These are phyloP conservation scores for Rhizopus microsporus DNA, from an alignment of 371 early-diverging fungal species.

Conservation along the genomic window DNA sequence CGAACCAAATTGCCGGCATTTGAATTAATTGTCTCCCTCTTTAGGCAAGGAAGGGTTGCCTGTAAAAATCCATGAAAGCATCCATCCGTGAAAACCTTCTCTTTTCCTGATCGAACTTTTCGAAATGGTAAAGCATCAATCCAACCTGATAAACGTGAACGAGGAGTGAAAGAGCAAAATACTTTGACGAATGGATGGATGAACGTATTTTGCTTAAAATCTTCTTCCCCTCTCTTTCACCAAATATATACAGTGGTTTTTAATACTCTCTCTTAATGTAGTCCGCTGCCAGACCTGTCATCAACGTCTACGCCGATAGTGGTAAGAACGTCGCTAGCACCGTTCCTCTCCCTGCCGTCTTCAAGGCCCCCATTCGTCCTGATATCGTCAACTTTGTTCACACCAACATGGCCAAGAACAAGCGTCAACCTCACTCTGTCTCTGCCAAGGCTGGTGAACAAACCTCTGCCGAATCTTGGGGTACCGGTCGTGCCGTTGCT, in stretches of 20 bases:
- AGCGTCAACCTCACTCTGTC: constrained; percentile 56
- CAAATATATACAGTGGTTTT: background rate
- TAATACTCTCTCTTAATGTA: background rate
- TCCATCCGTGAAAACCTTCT: background rate
- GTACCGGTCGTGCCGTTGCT: constrained; percentile 99
- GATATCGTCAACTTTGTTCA: constrained; percentile 97
- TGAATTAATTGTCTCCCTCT: background rate
- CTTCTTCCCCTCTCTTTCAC: background rate
- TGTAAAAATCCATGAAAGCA: background rate
- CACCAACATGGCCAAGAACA: constrained; percentile 80
- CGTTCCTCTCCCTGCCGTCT: constrained; percentile 93
- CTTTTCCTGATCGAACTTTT: constrained; percentile 8
- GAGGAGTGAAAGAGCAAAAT: no score
- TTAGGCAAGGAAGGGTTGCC: background rate
- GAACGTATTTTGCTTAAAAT: background rate
- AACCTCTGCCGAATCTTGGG: constrained; percentile 99
- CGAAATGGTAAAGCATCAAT: constrained; percentile 5
- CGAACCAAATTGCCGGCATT: background rate
- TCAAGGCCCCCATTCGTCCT: constrained; percentile 97
- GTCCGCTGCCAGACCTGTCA: constrained; percentile 80
- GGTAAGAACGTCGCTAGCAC: constrained; percentile 76
- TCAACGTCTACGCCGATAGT: constrained; percentile 86
- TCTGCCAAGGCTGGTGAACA: constrained; percentile 98
- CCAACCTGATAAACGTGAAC: background rate
- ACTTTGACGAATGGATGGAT: background rate